These are phyloP conservation scores for Cladophialophora yegresii DNA, from an alignment of 2,329 filamentous ascomycete species.

Conservation along the genomic window DNA sequence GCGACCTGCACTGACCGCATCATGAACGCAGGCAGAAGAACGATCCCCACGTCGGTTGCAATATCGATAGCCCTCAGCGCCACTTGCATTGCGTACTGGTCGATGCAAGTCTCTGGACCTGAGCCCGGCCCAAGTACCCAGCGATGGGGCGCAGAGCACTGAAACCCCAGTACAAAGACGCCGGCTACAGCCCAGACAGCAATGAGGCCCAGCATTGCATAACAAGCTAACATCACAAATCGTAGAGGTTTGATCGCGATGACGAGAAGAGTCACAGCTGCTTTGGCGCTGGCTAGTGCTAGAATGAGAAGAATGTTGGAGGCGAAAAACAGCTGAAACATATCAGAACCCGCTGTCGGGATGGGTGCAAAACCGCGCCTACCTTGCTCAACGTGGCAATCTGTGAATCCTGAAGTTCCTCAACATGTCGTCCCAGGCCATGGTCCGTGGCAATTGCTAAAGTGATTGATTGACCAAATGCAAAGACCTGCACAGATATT, in stretches of 20 bases:
- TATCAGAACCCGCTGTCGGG: slow-evolving; percentile 11
- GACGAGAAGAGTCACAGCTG: slow-evolving; percentile 35
- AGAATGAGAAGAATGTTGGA: slow-evolving; percentile 35
- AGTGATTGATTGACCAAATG: slow-evolving; percentile 27
- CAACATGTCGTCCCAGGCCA: slow-evolving; percentile 33
- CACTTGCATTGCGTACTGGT: slow-evolving; percentile 35
- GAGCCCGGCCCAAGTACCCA: slow-evolving; percentile 26
- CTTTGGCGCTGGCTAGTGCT: slow-evolving; percentile 34
- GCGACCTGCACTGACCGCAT: slow-evolving; percentile 34
- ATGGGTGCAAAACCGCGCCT: not conserved
- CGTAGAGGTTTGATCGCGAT: slow-evolving; percentile 36
- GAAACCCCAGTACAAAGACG: slow-evolving; percentile 32
- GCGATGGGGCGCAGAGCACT: slow-evolving; percentile 34
- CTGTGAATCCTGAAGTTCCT: slow-evolving; percentile 24
- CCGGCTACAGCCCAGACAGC: slow-evolving; percentile 32
- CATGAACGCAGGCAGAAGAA: slow-evolving; percentile 35
- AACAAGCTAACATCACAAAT: slow-evolving; percentile 32
- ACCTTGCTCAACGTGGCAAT: slow-evolving; percentile 35
- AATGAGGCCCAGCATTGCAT: slow-evolving; percentile 27
- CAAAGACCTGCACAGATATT: slow-evolving; percentile 17
- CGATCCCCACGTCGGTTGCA: slow-evolving; percentile 34
- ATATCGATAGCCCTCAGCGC: slow-evolving; percentile 33
- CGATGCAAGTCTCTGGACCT: slow-evolving; percentile 31
- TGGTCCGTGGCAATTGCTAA: slow-evolving; percentile 31
- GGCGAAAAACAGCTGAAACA: slow-evolving; percentile 33